Evolutionary conservation across 148 eudicot species (phyloP), one percentile per base, ranked within the genome.

Genomic region (Pouteria glomerata): DNA sequence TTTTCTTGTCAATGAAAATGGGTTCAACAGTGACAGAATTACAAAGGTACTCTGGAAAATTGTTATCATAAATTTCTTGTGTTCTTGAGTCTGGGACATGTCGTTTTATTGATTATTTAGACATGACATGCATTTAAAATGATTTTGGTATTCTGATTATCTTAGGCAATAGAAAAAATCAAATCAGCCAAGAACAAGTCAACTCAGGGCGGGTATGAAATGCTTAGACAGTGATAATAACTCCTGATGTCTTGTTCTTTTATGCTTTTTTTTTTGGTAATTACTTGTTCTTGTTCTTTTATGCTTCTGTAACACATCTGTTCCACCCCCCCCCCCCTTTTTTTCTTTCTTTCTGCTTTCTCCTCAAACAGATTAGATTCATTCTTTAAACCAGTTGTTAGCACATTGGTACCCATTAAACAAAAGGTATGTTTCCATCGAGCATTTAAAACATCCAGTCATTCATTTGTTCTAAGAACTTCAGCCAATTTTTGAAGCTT

Each of bases 171-270:
- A 75, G 97, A 96, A 79, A 96, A 90, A 78, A 96, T 96, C 78
- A 96, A 96, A 81, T 91, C 99, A 53, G 96, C 97, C 52, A 96
- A 92, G 81, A 81, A 76, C 67, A 96, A 96, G 81, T 83, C 92
- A 27, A 80, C 96, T 56, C 94, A 92, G 73, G 97, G 92, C 59
- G 79, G 99, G 99, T 96, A 87, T 59, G 90, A 67, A 64, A 74
- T 73, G 50, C 27, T 66, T 50, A 34, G 24, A 57, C 51, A 56
- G 14, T 26, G 63, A 72, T 66, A 45, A 27, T 51, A 8, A 35
- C 58, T 56, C 74, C 12, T 41, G 7, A 10, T 52, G 41, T 47
- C 27, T 58, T 57, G 19, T 51, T 30, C 41, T 66, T 31, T 34
- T 41, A 15, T 76, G 50, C 45, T 16, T 57, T 15, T 73, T 6